phyloP scores from a whole-genome alignment of 2,329 filamentous ascomycete genomes.

The Alternaria gaisen region DNA sequence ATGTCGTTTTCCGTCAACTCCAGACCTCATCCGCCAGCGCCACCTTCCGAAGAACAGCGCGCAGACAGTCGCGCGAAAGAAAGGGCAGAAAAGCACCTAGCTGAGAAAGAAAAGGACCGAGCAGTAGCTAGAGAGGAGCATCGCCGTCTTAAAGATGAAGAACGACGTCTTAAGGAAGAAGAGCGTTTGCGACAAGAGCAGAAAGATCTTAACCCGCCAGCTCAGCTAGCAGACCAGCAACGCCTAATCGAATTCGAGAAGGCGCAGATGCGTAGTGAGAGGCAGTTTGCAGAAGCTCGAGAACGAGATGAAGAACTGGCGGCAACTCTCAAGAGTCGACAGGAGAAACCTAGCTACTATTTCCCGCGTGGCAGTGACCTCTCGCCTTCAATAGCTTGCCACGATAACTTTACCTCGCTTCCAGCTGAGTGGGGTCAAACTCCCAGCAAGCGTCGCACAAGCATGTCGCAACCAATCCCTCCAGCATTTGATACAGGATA shows the following conservation, averaged over 20 bases:
- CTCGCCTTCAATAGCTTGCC: slow-evolving; percentile 28
- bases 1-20: too few relatives aligned
- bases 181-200: slow-evolving; percentile 26
- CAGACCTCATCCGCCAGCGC: too few relatives aligned
- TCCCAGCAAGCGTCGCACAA: slow-evolving; percentile 32
- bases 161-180: slow-evolving; percentile 26
- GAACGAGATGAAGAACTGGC: slow-evolving; percentile 38
- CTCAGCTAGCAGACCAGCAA: slow-evolving; percentile 25
- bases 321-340: slow-evolving; percentile 29
- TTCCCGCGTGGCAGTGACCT: slow-evolving; percentile 29
- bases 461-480: slow-evolving; percentile 34
- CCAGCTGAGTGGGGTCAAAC: slow-evolving; percentile 24
- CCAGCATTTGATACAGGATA: slow-evolving; percentile 20
- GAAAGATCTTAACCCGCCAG: slow-evolving; percentile 21
- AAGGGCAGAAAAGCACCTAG: slow-evolving; percentile 30
- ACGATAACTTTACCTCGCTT: slow-evolving; percentile 30
- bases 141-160: slow-evolving; percentile 25
- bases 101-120: slow-evolving; percentile 30
- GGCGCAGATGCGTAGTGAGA: slow-evolving; percentile 35
- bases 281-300: slow-evolving; percentile 29
- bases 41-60: slow-evolving; percentile 11
- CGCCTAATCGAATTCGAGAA: slow-evolving; percentile 33
- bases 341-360: slow-evolving; percentile 37
- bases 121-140: slow-evolving; percentile 28
- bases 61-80: slow-evolving; percentile 31